Conservation (phyloP, 106 monocot species). For the Triglochin maritima region DNA sequence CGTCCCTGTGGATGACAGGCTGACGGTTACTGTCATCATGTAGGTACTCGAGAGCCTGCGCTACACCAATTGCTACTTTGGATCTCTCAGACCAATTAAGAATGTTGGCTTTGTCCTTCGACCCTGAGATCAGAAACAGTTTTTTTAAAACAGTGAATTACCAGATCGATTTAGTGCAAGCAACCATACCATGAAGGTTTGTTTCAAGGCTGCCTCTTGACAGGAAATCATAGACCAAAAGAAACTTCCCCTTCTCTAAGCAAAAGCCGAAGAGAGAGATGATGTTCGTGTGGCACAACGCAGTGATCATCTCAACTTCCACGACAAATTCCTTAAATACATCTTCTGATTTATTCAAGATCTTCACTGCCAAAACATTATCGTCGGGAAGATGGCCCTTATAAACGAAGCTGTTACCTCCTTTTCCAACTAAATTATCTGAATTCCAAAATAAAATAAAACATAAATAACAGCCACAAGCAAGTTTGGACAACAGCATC, state of each 20-base stretch:
- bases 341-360: slow-evolving; percentile 35
- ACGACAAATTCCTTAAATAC: slow-evolving; percentile 28
- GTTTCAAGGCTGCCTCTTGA: slow-evolving; percentile 52
- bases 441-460: slow-evolving; percentile 2
- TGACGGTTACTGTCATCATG: slow-evolving; percentile 11
- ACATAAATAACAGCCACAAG: not conserved
- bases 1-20: slow-evolving; percentile 29
- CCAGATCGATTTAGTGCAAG: not conserved
- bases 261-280: slow-evolving; percentile 50
- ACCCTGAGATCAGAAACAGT: not conserved
- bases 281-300: slow-evolving; percentile 48
- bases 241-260: slow-evolving; percentile 33
- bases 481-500: not conserved
- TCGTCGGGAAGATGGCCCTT: slow-evolving; percentile 34
- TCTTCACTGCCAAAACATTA: slow-evolving; percentile 43
- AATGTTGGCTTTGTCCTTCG: not conserved
- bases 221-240: slow-evolving; percentile 52
- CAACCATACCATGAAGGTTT: slow-evolving; percentile 38
- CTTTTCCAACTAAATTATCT: slow-evolving; percentile 54
- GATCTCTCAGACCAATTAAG: slow-evolving; percentile 28
- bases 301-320: slow-evolving; percentile 48
- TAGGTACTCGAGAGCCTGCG: slow-evolving; percentile 34
- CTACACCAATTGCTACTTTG: slow-evolving; percentile 35
- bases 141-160: no score
- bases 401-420: slow-evolving; percentile 49